Base-by-base conservation (phyloP, 768 basidiomycete genomes). In the Trametes cingulata region DNA sequence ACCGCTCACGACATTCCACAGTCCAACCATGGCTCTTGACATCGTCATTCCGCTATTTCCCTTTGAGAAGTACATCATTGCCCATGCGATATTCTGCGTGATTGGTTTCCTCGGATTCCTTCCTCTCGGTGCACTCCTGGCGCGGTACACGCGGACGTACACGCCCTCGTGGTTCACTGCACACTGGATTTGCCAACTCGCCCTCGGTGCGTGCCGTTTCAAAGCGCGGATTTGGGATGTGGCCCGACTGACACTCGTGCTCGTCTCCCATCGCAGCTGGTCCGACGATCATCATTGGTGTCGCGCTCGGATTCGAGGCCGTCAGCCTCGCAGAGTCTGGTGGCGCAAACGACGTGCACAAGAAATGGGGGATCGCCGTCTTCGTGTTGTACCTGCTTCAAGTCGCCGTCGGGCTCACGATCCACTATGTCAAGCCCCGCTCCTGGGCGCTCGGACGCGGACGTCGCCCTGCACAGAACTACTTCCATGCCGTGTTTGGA, bases 31-130 rank as follows among this genome's bases (percentile, higher is more conserved):
- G 40, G 40, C 54, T 24, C 29, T 29, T 25, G 29, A n/a, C 12
- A 35, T 61, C 20, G 50, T 25, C 37, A 46, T 64, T 9, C 80
- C 82, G 14, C 69, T 82, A 2, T 65, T 73, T n/a, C 75, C 74
- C 7, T 79, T 76, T 60, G 77, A 84, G 65, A 80, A 77, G 57
- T 67, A 80, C 48, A 74, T 84, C 24, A 68, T 86, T 46, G 52
- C 65, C 20, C 85, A 87, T 69, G 85, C 79, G 24, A 70, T 82
- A 43, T 72, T 85, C 14, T 80, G 77, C 62, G 69, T 79, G 0
- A 72, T 76, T 12, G 85, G 82, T 1, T 85, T 84, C 67, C 71
- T 86, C 43, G 73, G 86, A 49, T 67, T 86, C n/a, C 76, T 87
- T 10, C 86, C 85, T 6, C 58, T 82, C 37, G 85, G 86, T 13